Base-by-base conservation (phyloP, 768 basidiomycete species). In the Agaricus sinodeliciosus region DNA sequence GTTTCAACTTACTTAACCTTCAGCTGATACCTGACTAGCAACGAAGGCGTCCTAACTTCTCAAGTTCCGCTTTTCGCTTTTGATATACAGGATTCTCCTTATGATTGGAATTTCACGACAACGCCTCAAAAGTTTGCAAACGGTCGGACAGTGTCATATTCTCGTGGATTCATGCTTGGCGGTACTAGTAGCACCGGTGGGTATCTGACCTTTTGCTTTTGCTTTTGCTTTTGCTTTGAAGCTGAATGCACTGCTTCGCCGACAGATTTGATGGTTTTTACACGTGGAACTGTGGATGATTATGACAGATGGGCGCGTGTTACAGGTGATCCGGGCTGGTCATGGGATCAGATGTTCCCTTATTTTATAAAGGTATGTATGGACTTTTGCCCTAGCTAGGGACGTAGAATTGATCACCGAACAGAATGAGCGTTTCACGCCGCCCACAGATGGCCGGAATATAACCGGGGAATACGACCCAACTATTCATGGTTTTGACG, bases 381-480 rank as follows among this genome's bases (percentile, higher is more conserved):
- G n/a, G 13, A 5, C 13, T 1, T 11, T 18, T 16, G 8, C 7
- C 11, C 11, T 11, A 31, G 26, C 19, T 9, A 8, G 25, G 9
- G 47, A 19, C 8, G 13, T 13, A n/a, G 18, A 3, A 12, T n/a
- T 19, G 15, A 42, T 40, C 6, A 8, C 16, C 22, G n/a, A 34
- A 31, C 34, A 75, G 73, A 67, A 67, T 57, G 75, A 77, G 57
- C 63, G 59, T 40, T 71, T 63, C 56, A 58, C 57, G 2, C 56
- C 63, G 8, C 72, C 75, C 1, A 64, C 65, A 3, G 73, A 74
- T 50, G 50, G 61, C 13, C 73, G 73, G 52, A 62, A 74, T 55
- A 71, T 63, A 34, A 60, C 61, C 3, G 67, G 68, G 5, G 63
- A 75, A 55, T 71, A 64, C 47, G 58, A 71, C 50, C 72, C 75